Evolutionary conservation across 805 yeast genomes (phyloP), one percentile per base, ranked within the genome.

Genomic region (Hemisphaericaspora nanyangensis): DNA sequence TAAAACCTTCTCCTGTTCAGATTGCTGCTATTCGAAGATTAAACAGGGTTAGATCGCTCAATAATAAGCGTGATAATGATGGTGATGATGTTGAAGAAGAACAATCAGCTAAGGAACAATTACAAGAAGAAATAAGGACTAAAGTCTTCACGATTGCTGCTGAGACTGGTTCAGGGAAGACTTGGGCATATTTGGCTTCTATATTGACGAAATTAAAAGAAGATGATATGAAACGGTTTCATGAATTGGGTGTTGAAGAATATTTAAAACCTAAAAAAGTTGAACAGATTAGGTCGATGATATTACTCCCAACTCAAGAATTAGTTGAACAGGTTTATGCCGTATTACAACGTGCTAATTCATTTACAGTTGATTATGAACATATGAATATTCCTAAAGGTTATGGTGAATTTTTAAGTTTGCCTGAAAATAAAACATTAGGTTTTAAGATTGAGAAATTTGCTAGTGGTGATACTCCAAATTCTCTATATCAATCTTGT

Each of bases 141-240:
- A 79, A 80, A 47, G 74, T 82, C 1, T 87, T 78, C 66, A 78
- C 93, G 2, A 60, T 91, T 39, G 97, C 98, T 0, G 96, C 97
- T 3, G 98, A 93, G 57, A 91, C 99, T 0, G 99, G 99, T 0
- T 84, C 95, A 0, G 99, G 99, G 7, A 91, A 91, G 56, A 91
- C 99, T 0, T 80, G 95, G 80, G 89, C 97, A 0, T 91, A 90
- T 54, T 55, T 93, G 44, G 79, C 85, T 0, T 90, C 96, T 0
- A 46, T 91, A 26, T 46, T 90, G 28, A 83, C 87, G 34, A 78
- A 76, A 46, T 60, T 90, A 46, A 76, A 79, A 43, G 80, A 81
- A 42, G 78, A 75, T 36, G 80, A 82, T 40, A 42, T 58, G 10
- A 50, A 49, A 6, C 34, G 50, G 2, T 64, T 52, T 44, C 46